Evolutionary conservation across 495 filamentous ascomycete species (phyloP).

Genomic region (Lepidopterella palustris): DNA sequence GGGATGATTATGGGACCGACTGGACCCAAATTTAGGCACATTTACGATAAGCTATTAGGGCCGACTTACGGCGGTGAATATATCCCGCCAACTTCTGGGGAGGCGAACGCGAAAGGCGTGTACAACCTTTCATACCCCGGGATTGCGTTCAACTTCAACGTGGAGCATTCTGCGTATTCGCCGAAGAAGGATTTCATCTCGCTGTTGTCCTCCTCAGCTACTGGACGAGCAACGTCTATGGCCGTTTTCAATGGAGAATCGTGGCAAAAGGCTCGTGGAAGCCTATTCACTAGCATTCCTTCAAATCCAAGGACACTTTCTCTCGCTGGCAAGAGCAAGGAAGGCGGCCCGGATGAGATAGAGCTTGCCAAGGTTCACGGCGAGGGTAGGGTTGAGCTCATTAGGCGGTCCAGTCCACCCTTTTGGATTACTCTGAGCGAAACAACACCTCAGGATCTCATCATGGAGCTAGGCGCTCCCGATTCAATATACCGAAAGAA

Average conservation of each 20-base stretch:
- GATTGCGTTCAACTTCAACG: constrained; percentile 82
- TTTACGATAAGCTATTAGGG: constrained; percentile 86
- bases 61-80: constrained; percentile 92
- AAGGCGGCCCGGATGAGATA: constrained; percentile 67
- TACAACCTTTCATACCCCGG: constrained; percentile 93
- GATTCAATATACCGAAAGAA: constrained; percentile 92
- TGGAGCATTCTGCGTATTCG: constrained; percentile 70
- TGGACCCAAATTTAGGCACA: constrained; percentile 80
- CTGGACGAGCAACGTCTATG: constrained; percentile 70
- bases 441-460: constrained; percentile 83
- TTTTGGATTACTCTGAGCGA: constrained; percentile 68
- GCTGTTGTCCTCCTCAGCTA: constrained; percentile 69
- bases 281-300: constrained; percentile 66
- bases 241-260: constrained; percentile 82
- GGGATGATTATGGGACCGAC: constrained; percentile 35
- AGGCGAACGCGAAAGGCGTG: constrained; percentile 48
- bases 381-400: constrained; percentile 64
- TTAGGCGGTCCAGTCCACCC: constrained; percentile 52
- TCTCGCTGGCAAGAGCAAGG: constrained; percentile 54
- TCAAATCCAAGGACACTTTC: constrained; percentile 57
- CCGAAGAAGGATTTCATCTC: constrained; percentile 78
- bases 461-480: constrained; percentile 86
- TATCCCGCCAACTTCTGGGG: constrained; percentile 49
- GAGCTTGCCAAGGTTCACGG: constrained; percentile 51
- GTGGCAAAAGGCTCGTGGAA: constrained; percentile 73